Percentiles rank a stretch among this genome's conserved stretches.
These are phyloP conservation scores for Cymodocea nodosa DNA, from an alignment of 116 monocot genomes.

Conservation along the genomic window DNA sequence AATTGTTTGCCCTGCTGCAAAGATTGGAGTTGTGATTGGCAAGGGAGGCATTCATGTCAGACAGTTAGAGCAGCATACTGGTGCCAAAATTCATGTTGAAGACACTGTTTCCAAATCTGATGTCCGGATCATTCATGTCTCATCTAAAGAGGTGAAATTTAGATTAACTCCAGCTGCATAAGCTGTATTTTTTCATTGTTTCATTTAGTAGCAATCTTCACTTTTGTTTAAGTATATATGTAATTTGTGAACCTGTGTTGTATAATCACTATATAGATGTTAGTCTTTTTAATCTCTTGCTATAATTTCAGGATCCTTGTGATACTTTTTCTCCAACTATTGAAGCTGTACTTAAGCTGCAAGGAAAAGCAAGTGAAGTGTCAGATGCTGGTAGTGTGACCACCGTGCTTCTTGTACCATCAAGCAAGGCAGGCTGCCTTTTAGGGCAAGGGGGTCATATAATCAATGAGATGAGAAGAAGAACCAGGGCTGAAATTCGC, in stretches of 20 bases:
- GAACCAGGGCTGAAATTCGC: constrained; percentile 52
- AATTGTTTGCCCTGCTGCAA: constrained; percentile 45
- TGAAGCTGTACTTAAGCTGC: constrained; percentile 64
- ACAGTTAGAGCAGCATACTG: constrained; percentile 57
- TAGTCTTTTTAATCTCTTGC: too few species aligned
- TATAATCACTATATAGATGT: too few species aligned
- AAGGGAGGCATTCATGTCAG: constrained; percentile 54
- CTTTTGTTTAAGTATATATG: too few species aligned
- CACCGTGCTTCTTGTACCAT: constrained; percentile 59
- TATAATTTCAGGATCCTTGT: constrained; percentile 24
- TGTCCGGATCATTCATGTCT: constrained; percentile 44
- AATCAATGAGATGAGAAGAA: constrained; percentile 63
- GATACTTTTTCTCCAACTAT: constrained; percentile 53
- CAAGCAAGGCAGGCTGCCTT: constrained; percentile 60
- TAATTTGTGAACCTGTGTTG: too few species aligned
- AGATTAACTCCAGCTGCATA: too few species aligned
- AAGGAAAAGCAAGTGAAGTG: constrained; percentile 22
- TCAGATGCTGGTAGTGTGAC: constrained; percentile 17
- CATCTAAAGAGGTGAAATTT: constrained; percentile 50
- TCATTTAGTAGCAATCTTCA: too few species aligned
- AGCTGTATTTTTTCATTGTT: too few species aligned
- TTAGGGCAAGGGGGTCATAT: constrained; percentile 60
- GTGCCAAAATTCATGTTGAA: constrained; percentile 52
- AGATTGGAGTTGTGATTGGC: constrained; percentile 65
- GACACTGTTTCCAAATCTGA: constrained; percentile 32